Evolutionary conservation across 2,329 filamentous ascomycete genomes (phyloP), one percentile per base, ranked within the genome.

Genomic region (Epichloe hybrida): DNA sequence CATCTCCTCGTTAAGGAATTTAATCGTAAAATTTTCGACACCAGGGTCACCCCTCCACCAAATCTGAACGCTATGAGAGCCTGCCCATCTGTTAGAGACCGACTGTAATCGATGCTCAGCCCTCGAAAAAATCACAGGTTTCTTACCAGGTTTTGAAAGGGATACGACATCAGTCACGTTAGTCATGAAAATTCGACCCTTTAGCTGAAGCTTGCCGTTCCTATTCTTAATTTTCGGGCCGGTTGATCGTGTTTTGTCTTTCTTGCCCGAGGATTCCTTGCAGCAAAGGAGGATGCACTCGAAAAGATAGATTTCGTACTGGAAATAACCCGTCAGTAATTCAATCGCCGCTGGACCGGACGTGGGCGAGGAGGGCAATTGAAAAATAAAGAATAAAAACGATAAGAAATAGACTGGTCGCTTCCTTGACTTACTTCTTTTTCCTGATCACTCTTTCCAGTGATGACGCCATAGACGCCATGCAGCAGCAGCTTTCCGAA

Each of bases 271-370:
- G 49, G 93, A 77, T 63, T 97, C 93, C 72, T 97, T 98, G 79
- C 93, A 97, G 67, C 93, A 97, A 35, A 98, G 78, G 42, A 98
- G 73, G 52, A 98, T 98, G 63, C 81, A 86, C 65, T 97, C 88
- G 66, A 98, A 98, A 34, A 98, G 81, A 68, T 95, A 98, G 54
- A 98, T 94, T 66, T 95, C 91, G 65, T 97, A 98, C 86, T 95
- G 17, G 5, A 58, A 39, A 59, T 5, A n/a, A 11, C 6, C 5
- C 13, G 44, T 54, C 5, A 55, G 53, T 39, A 20, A 42, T n/a
- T 3, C 43, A 31, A 31, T 13, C 23, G 42, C 12, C 17, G 17
- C n/a, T n/a, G 41, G 15, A 21, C n/a, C 7, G 7, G 8, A 17
- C 11, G 6, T 7, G 55, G 63, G 42, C 17, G 17, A 17, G 17